These are phyloP conservation scores for Diutina mesorugosa DNA, from an alignment of 1,139 yeast genomes.

Conservation along the genomic window DNA sequence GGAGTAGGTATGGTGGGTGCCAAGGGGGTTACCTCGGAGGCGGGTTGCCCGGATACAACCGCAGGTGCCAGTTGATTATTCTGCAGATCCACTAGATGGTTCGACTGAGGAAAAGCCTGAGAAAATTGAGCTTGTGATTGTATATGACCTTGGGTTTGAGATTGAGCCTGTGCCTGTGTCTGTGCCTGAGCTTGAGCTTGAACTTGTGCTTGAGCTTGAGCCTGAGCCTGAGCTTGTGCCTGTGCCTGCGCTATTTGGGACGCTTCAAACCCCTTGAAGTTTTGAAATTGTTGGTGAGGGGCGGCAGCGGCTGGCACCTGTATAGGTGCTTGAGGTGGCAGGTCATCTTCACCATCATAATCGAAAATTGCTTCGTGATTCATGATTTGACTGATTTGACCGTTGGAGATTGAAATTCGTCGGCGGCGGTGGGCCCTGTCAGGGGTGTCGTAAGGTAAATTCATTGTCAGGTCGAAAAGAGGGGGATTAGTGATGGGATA, in stretches of 20 bases:
- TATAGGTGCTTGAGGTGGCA: not conserved
- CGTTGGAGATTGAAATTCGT: slow-evolving; percentile 61
- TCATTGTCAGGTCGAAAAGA: slow-evolving; percentile 41
- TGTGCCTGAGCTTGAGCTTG: not conserved
- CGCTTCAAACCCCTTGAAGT: not conserved
- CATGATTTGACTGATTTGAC: slow-evolving; percentile 63
- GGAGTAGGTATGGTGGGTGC: not conserved
- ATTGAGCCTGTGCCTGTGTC: not conserved
- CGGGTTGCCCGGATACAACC: not conserved
- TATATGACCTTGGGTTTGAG: not conserved
- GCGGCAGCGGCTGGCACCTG: not conserved
- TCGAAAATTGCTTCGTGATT: slow-evolving; percentile 30
- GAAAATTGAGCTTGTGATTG: not conserved
- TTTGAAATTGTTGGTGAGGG: not conserved
- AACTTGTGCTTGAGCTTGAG: not conserved
- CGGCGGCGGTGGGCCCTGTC: slow-evolving; percentile 42
- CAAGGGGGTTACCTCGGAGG: not conserved
- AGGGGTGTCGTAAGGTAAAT: slow-evolving; percentile 21
- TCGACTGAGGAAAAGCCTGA: not conserved
- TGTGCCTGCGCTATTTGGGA: not conserved
- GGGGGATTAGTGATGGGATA: slow-evolving; percentile 60
- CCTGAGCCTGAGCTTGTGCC: not conserved
- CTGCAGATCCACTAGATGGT: not conserved
- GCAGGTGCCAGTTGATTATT: not conserved
- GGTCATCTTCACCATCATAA: not conserved